Evolutionary conservation across 2,329 filamentous ascomycete genomes (phyloP).

Genomic region (Sarocladium brachiariae): DNA sequence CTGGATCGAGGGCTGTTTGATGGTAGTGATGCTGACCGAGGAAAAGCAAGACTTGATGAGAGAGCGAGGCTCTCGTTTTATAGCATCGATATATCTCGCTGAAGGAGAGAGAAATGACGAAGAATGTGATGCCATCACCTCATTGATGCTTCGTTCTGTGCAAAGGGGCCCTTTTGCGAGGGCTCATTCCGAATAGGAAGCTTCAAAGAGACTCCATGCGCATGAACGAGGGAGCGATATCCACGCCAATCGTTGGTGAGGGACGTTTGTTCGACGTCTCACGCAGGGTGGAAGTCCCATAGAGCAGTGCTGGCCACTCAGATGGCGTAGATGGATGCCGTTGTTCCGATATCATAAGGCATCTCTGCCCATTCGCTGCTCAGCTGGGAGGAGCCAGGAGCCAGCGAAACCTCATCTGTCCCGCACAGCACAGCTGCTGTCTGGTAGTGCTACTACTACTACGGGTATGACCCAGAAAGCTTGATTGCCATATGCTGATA

Average conservation of each 20-base stretch:
- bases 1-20: not conserved
- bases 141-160: not conserved
- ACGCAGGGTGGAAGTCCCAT: no score
- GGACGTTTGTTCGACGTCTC: not conserved
- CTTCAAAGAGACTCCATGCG: not conserved
- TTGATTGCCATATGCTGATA: not conserved
- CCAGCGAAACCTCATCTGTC: no score
- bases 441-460: no score
- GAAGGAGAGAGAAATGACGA: not conserved
- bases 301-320: not conserved
- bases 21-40: conserved; percentile 2
- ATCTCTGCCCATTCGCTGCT: no score
- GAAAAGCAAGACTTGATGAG: not conserved
- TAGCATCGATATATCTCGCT: not conserved
- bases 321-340: not conserved
- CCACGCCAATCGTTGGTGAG: not conserved
- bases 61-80: not conserved
- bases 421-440: no score
- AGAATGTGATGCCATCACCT: not conserved
- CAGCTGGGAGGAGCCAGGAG: no score
- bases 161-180: conserved; percentile 1
- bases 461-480: no score
- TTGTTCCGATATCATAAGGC: conserved; percentile 1
- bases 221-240: not conserved
- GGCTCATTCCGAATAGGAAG: not conserved